Conservation (phyloP, 352 stramenopile species). For the Hyaloperonospora arabidopsidis region DNA sequence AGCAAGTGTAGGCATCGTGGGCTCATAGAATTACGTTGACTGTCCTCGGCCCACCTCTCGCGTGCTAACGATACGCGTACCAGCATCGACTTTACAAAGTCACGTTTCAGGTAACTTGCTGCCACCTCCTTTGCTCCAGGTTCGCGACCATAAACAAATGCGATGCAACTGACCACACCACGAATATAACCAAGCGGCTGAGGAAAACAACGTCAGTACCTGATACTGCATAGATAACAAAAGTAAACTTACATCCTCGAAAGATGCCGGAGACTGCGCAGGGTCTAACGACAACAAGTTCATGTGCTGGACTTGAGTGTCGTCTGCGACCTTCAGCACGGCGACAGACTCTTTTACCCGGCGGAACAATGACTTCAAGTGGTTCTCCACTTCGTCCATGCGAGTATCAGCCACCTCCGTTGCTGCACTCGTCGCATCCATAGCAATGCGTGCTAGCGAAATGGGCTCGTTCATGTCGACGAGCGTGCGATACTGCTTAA, state of each 20-base stretch:
- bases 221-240: background rate
- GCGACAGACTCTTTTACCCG: slow-evolving; percentile 34
- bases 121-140: slow-evolving; percentile 30
- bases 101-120: slow-evolving; percentile 48
- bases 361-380: slow-evolving; percentile 39
- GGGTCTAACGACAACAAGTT: slow-evolving; percentile 34
- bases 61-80: slow-evolving; percentile 46
- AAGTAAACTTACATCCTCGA: slow-evolving; percentile 17
- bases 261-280: slow-evolving; percentile 7
- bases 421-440: slow-evolving; percentile 13
- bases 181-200: slow-evolving; percentile 33
- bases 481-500: slow-evolving; percentile 32
- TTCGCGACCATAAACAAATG: slow-evolving; percentile 37
- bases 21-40: slow-evolving; percentile 19
- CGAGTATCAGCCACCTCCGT: slow-evolving; percentile 28
- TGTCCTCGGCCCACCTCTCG: slow-evolving; percentile 38
- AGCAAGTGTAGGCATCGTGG: too few species aligned
- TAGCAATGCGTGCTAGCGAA: slow-evolving; percentile 22
- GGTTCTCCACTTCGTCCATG: slow-evolving; percentile 38
- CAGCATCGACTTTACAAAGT: slow-evolving; percentile 59
- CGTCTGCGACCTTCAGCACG: slow-evolving; percentile 21
- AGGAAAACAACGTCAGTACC: slow-evolving; percentile 7
- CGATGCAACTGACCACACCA: slow-evolving; percentile 47
- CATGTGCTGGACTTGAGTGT: slow-evolving; percentile 25
- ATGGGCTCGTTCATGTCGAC: slow-evolving; percentile 44